phyloP scores from a whole-genome alignment of 257 asterid species.

The Petunia axillaris region DNA sequence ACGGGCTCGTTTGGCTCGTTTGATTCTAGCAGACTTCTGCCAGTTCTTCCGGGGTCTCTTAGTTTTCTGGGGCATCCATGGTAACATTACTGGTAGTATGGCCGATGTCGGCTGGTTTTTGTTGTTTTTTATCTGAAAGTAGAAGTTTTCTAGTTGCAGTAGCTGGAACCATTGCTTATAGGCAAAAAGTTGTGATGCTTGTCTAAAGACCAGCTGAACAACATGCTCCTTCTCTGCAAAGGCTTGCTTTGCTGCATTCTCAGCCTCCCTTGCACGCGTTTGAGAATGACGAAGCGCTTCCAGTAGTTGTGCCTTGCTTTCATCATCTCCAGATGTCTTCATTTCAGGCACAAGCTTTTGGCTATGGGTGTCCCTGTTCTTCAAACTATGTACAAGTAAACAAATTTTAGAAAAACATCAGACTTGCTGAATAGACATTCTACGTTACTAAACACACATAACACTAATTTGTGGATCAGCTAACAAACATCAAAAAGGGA shows the following conservation, averaged over 20 bases:
- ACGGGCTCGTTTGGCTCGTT: slow-evolving; percentile 39
- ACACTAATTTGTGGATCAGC: background rate
- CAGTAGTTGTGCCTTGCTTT: slow-evolving; percentile 58
- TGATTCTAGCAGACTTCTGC: slow-evolving; percentile 44
- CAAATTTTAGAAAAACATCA: background rate
- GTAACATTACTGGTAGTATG: slow-evolving; percentile 40
- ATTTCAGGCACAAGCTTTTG: slow-evolving; percentile 33
- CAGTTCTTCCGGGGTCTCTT: slow-evolving; percentile 41
- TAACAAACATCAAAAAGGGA: background rate
- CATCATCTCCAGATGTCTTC: slow-evolving; percentile 32
- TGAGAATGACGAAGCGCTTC: slow-evolving; percentile 89
- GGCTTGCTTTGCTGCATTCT: slow-evolving; percentile 69
- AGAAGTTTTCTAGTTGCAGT: slow-evolving; percentile 72
- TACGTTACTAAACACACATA: background rate
- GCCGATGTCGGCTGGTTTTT: slow-evolving; percentile 44
- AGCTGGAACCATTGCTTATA: slow-evolving; percentile 88
- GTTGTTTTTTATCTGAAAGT: slow-evolving; percentile 55
- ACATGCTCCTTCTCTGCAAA: slow-evolving; percentile 71
- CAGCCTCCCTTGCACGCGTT: slow-evolving; percentile 97
- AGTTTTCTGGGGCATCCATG: slow-evolving; percentile 49
- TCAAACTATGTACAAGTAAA: background rate
- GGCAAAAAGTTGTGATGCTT: slow-evolving; percentile 89
- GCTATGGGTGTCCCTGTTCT: slow-evolving; percentile 44
- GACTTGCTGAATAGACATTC: background rate
- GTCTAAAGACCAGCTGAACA: slow-evolving; percentile 68